Conservation (phyloP, 768 basidiomycete species). For the Mycena albidolilacea region DNA sequence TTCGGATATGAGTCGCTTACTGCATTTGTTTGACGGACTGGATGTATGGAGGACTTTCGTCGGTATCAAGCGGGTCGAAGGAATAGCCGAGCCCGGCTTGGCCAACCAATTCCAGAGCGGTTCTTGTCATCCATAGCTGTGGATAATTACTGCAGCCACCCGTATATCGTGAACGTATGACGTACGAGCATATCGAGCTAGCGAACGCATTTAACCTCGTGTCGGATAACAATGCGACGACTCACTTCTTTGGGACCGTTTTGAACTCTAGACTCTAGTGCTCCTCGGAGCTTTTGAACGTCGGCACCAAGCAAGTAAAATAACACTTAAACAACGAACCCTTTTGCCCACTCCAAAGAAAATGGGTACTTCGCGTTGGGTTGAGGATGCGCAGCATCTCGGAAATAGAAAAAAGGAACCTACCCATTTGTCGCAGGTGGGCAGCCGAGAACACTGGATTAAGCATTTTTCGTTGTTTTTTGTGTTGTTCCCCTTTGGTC, state of each 20-base stretch:
- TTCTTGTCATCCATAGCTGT: conserved; percentile 54
- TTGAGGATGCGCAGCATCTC: not conserved
- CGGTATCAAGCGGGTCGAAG: conserved; percentile 57
- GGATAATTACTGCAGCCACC: not conserved
- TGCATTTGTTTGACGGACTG: conserved; percentile 49
- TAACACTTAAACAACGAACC: not conserved
- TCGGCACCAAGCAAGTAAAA: not conserved
- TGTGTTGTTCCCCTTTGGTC: conserved; percentile 38
- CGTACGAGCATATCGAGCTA: conserved; percentile 49
- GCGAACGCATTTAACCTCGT: not conserved
- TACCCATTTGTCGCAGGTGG: conserved; percentile 58
- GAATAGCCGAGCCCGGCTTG: conserved; percentile 63
- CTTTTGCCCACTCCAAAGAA: conserved; percentile 36
- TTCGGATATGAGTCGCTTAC: conserved; percentile 41
- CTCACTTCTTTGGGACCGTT: conserved; percentile 51
- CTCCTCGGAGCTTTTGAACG: conserved; percentile 45
- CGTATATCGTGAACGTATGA: not conserved
- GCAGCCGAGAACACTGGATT: conserved; percentile 60
- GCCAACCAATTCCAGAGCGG: conserved; percentile 65
- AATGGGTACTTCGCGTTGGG: conserved; percentile 46
- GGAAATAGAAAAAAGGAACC: conserved; percentile 1
- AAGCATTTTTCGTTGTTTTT: conserved; percentile 58
- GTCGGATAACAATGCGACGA: not conserved
- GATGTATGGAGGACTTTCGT: conserved; percentile 50
- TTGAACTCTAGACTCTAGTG: conserved; percentile 42